These are phyloP conservation scores for Pseudognaphalium luteoalbum DNA, from an alignment of 129 eudicot species.

Conservation along the genomic window DNA sequence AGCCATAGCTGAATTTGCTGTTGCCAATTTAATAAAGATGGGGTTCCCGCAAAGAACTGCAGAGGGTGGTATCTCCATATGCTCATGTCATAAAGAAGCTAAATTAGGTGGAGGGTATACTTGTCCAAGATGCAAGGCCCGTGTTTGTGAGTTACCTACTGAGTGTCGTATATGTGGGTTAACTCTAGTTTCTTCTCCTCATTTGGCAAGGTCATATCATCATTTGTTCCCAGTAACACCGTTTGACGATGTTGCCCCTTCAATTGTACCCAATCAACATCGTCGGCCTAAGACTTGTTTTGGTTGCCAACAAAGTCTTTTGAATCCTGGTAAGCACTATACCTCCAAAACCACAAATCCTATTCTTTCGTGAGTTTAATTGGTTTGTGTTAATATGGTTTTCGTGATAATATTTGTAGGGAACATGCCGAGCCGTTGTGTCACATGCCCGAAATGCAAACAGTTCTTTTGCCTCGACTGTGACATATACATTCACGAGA, in stretches of 20 bases:
- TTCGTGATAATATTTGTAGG: slow-evolving; percentile 47
- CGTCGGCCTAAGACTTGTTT: slow-evolving; percentile 64
- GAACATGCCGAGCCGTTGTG: slow-evolving; percentile 61
- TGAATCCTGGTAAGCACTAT: slow-evolving; percentile 66
- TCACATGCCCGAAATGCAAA: slow-evolving; percentile 84
- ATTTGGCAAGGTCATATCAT: slow-evolving; percentile 94
- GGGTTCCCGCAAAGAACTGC: slow-evolving; percentile 98
- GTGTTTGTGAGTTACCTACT: slow-evolving; percentile 92
- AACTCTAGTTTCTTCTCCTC: slow-evolving; percentile 98
- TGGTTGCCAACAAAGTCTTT: slow-evolving; percentile 85
- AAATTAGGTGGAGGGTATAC: slow-evolving; percentile 95
- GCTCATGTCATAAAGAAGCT: slow-evolving; percentile 95
- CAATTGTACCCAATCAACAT: slow-evolving; percentile 39
- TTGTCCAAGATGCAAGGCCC: slow-evolving; percentile 99
- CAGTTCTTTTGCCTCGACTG: slow-evolving; percentile 90
- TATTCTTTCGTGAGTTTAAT: not conserved
- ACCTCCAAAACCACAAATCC: not conserved
- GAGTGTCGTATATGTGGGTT: slow-evolving; percentile 94
- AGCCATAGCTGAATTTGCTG: slow-evolving; percentile 96
- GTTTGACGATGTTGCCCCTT: slow-evolving; percentile 68
- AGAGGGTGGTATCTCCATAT: slow-evolving; percentile 86
- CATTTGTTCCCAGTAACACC: slow-evolving; percentile 93
- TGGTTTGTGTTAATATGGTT: not conserved
- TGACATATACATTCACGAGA: slow-evolving; percentile 95
- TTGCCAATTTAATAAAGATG: slow-evolving; percentile 89